These are phyloP conservation scores for Ogataea pilisensis DNA, from an alignment of 805 yeast genomes.

Conservation along the genomic window DNA sequence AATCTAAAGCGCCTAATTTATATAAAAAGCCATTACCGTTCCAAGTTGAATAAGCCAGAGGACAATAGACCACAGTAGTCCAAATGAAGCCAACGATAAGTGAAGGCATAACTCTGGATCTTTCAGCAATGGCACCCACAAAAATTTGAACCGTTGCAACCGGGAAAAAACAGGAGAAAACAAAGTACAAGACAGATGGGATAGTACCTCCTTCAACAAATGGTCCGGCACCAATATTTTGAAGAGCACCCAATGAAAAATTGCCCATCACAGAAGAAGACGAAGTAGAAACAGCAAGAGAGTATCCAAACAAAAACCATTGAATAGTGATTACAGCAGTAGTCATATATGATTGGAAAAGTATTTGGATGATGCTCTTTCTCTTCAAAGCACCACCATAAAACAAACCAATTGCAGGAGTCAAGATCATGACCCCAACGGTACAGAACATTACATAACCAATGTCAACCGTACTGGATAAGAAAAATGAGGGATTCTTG, in stretches of 20 bases:
- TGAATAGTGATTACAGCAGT: conserved; percentile 35
- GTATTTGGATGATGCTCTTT: conserved; percentile 40
- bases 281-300: conserved; percentile 37
- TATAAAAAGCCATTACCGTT: conserved; percentile 41
- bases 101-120: conserved; percentile 40
- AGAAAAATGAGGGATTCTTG: background rate
- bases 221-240: conserved; percentile 37
- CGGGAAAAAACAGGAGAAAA: conserved; percentile 43
- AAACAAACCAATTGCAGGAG: conserved; percentile 42
- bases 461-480: conserved; percentile 38
- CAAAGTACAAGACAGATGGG: conserved; percentile 43
- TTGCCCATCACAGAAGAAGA: conserved; percentile 33
- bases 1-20: conserved; percentile 41
- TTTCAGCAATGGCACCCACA: conserved; percentile 42
- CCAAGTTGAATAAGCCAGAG: conserved; percentile 46
- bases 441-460: conserved; percentile 45
- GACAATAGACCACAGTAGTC: conserved; percentile 42
- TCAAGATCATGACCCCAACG: conserved; percentile 44
- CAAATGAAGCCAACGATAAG: conserved; percentile 37
- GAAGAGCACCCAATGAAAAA: conserved; percentile 37
- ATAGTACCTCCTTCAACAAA: conserved; percentile 41
- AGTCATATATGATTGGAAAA: conserved; percentile 42
- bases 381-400: conserved; percentile 41
- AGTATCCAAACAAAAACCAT: conserved; percentile 45
- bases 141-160: conserved; percentile 48